Conservation (phyloP, 352 stramenopile species). For the Phytophthora pseudosyringae region DNA sequence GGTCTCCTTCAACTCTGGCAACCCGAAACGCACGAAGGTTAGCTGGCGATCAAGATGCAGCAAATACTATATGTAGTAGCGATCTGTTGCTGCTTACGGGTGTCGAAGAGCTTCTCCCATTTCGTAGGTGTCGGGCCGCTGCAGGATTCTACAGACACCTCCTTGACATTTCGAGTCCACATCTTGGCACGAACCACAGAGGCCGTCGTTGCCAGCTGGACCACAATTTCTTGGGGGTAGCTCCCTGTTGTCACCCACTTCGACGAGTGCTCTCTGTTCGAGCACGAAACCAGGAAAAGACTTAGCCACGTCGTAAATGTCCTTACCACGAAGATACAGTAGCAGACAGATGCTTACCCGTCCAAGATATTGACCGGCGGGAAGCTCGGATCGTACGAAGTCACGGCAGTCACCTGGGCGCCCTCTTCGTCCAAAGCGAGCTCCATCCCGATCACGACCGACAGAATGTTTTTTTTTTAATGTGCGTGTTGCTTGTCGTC, state of each 20-base stretch:
- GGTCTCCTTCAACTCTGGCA: constrained; percentile 73
- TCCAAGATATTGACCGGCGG: constrained; percentile 83
- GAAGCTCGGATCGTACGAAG: constrained; percentile 75
- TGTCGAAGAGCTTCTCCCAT: constrained; percentile 83
- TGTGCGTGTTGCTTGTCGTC: constrained; percentile 4
- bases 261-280: constrained; percentile 66
- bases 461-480: constrained; percentile 16
- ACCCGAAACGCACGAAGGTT: constrained; percentile 1
- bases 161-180: constrained; percentile 80
- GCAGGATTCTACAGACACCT: constrained; percentile 74
- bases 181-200: constrained; percentile 83
- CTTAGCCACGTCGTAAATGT: neutral
- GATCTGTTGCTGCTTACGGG: constrained; percentile 45
- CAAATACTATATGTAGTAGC: neutral
- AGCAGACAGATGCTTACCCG: constrained; percentile 42
- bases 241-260: constrained; percentile 87
- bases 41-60: neutral
- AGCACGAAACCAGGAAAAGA: neutral
- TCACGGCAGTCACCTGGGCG: constrained; percentile 80
- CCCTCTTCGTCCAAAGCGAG: constrained; percentile 84
- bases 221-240: constrained; percentile 83
- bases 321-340: too few species aligned
- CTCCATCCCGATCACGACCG: constrained; percentile 54
- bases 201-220: constrained; percentile 80
- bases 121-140: constrained; percentile 72